Conservation (phyloP, 306 rosid genomes). For the Neltuma alba region DNA sequence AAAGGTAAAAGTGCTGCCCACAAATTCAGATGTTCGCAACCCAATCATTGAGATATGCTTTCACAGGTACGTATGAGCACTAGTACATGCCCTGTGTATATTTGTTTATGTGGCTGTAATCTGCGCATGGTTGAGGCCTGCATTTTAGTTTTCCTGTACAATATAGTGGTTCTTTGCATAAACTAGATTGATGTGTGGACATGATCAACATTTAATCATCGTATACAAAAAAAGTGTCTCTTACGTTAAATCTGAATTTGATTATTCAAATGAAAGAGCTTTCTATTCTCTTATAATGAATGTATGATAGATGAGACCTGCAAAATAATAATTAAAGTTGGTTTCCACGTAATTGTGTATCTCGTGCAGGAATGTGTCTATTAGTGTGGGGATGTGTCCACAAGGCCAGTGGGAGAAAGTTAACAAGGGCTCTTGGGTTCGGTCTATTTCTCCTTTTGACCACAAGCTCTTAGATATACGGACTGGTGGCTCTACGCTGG, state of each 20-base stretch:
- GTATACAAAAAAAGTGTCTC: not conserved
- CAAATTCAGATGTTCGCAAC: constrained; percentile 43
- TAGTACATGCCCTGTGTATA: not conserved
- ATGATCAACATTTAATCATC: constrained; percentile 16
- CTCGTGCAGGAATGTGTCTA: constrained; percentile 73
- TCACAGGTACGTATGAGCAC: constrained; percentile 69
- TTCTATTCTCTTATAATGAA: not conserved
- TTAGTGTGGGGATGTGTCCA: constrained; percentile 79
- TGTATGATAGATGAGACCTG: constrained; percentile 8
- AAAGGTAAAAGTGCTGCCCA: constrained; percentile 64
- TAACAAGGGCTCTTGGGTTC: constrained; percentile 70
- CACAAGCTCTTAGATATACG: constrained; percentile 71
- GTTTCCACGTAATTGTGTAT: constrained; percentile 9
- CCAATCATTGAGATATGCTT: constrained; percentile 74
- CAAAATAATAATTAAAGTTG: constrained; percentile 11
- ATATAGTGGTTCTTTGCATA: not conserved
- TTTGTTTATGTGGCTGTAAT: not conserved
- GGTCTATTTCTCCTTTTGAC: constrained; percentile 85
- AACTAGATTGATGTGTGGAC: constrained; percentile 8
- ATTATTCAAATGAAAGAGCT: not conserved
- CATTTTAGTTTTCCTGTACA: not conserved
- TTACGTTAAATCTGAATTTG: constrained; percentile 22
- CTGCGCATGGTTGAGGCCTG: not conserved
- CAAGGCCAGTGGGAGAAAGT: constrained; percentile 88
- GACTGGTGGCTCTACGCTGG: constrained; percentile 63